Base-by-base conservation (phyloP, 306 rosid species). In the Lathyrus sativus region DNA sequence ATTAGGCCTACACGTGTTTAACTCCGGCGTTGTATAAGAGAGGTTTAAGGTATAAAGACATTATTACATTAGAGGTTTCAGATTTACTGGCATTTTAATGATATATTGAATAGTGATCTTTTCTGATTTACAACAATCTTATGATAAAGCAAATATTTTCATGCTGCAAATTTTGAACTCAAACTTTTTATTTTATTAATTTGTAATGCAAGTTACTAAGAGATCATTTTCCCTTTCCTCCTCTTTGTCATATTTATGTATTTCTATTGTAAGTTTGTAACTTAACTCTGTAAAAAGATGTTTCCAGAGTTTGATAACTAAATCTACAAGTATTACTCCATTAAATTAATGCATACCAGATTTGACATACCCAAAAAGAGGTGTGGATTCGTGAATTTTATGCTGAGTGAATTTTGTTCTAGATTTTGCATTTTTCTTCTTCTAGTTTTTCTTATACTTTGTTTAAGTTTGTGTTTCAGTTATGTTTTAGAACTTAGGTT, bases 1-100 rank as follows among this genome's bases (percentile, higher is more conserved):
- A 68, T 56, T 91, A 71, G 89, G 77, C 63, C 70, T 87, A 49
- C 70, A 88, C 57, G 97, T 91, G 39, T 91, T 88, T 46, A 76
- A 78, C 70, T 79, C 81, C 17, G 84, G 87, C 14, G 19, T 66
- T 41, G 67, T 74, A 60, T 74, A 72, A 64, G 57, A 55, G 49
- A 37, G 2, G 41, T 43, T 55, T 55, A 65, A 3, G 31, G 48
- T 38, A 17, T 62, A 65, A 31, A 15, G 13, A 58, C 38, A 63
- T 58, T n/a, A n/a, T n/a, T 29, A 39, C 63, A 75, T 74, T 68
- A 67, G 68, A 61, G 64, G 38, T 11, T 62, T 72, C 67, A 4
- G 28, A 50, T 38, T 24, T 56, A 53, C 11, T 28, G 70, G 29
- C 35, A 38, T 58, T 57, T 50, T 28, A 5, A 61, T 7, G 29